A percentile compares a stretch with the other conserved stretches of the same genome.
Conservation (phyloP, 2,329 filamentous ascomycete genomes). For the Cercospora nicotianae region DNA sequence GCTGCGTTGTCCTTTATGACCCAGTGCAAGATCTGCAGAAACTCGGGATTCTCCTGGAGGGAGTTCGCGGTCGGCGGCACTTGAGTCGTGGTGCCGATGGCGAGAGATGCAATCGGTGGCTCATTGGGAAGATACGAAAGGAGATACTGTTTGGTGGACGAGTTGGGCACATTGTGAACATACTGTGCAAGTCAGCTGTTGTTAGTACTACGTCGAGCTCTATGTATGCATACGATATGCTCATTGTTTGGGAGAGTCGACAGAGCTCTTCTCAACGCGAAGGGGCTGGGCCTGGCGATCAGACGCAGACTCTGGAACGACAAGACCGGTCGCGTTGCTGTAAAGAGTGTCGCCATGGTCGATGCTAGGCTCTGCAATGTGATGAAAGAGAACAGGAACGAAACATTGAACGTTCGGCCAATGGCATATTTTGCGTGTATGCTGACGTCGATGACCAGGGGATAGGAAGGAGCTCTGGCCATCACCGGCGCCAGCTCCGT, state of each 20-base stretch:
- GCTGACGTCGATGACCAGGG: slow-evolving; percentile 8
- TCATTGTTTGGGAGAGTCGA: slow-evolving; percentile 49
- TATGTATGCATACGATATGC: slow-evolving; percentile 39
- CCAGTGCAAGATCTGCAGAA: slow-evolving; percentile 57
- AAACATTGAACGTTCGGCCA: neutral
- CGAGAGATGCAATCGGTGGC: slow-evolving; percentile 55
- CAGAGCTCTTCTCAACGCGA: slow-evolving; percentile 30
- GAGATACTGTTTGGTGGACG: slow-evolving; percentile 44
- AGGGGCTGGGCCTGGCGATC: slow-evolving; percentile 27
- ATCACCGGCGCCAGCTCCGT: neutral
- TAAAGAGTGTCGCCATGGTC: neutral
- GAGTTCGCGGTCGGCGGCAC: slow-evolving; percentile 59
- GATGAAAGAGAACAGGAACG: neutral
- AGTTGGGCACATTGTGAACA: slow-evolving; percentile 48
- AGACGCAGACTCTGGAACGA: slow-evolving; percentile 5
- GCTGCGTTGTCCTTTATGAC: slow-evolving; percentile 56
- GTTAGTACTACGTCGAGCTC: neutral
- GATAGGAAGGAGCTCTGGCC: neutral
- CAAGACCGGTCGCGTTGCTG: neutral
- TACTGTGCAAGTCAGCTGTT: slow-evolving; percentile 38
- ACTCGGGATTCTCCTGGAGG: slow-evolving; percentile 57
- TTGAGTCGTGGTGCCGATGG: slow-evolving; percentile 56
- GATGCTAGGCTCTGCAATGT: neutral
- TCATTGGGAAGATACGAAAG: slow-evolving; percentile 58
- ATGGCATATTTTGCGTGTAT: neutral